These are phyloP conservation scores for Backusella circina DNA, from an alignment of 192 early-diverging fungal species.

Conservation along the genomic window DNA sequence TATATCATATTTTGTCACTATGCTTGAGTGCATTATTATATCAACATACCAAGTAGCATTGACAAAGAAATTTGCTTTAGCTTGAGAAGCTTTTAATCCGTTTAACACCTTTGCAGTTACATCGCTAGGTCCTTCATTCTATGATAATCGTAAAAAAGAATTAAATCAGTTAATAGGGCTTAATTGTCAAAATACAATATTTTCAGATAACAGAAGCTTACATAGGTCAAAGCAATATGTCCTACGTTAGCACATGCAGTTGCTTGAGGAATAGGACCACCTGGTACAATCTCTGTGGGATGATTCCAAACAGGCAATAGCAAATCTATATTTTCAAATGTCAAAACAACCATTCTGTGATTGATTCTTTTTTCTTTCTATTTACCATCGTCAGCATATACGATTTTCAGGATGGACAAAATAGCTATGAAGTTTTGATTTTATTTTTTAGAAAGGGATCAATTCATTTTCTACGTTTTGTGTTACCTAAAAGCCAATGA, in stretches of 20 bases:
- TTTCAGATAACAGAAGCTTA: constrained; percentile 14
- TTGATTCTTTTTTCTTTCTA: not conserved
- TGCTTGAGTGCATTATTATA: not conserved
- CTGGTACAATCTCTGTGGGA: constrained; percentile 14
- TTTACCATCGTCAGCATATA: not conserved
- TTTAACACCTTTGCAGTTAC: constrained; percentile 51
- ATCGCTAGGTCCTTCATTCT: constrained; percentile 53
- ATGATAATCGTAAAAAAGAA: constrained; percentile 1
- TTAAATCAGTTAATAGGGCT: not conserved
- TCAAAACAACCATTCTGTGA: not conserved
- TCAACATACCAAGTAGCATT: constrained; percentile 43
- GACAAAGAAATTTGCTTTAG: constrained; percentile 48
- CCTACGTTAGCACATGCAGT: constrained; percentile 46
- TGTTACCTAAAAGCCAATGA: not conserved
- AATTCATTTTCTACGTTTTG: not conserved
- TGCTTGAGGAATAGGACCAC: constrained; percentile 25
- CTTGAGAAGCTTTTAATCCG: constrained; percentile 43
- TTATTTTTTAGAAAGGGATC: not conserved
- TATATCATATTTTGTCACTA: not conserved
- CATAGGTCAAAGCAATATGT: constrained; percentile 45
- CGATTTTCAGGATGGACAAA: not conserved
- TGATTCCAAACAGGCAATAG: constrained; percentile 34
- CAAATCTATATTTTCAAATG: not conserved
- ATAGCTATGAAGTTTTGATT: not conserved
- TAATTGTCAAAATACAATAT: not conserved